Percentiles rank a stretch among this genome's conserved stretches.
phyloP scores from a whole-genome alignment of 2,329 filamentous ascomycete species.

The Magnaporthiopsis incrustans region DNA sequence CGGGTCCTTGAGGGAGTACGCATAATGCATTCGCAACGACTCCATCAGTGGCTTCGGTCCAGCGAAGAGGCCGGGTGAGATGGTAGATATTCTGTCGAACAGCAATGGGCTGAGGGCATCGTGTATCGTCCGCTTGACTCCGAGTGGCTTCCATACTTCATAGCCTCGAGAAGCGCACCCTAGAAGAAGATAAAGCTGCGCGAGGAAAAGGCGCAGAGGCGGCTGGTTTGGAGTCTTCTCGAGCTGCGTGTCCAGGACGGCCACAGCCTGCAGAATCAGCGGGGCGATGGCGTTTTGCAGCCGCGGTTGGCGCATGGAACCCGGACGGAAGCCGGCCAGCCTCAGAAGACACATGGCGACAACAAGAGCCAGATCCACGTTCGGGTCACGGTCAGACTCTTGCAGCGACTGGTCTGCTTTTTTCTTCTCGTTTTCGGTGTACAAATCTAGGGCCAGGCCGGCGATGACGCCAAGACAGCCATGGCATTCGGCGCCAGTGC shows the following conservation, averaged over 20 bases:
- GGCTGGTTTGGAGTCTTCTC: slow-evolving; percentile 36
- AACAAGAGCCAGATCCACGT: slow-evolving; percentile 24
- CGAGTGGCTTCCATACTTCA: slow-evolving; percentile 41
- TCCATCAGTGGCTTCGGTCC: slow-evolving; percentile 30
- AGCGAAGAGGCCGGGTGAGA: slow-evolving; percentile 36
- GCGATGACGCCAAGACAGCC: slow-evolving; percentile 15
- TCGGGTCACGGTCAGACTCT: slow-evolving; percentile 18
- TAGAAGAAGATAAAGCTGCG: slow-evolving; percentile 42
- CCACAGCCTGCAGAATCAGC: slow-evolving; percentile 33
- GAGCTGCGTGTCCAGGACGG: slow-evolving; percentile 42
- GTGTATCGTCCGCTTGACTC: slow-evolving; percentile 50
- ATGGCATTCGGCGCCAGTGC: slow-evolving; percentile 8
- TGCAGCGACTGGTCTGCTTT: background rate
- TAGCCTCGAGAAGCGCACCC: slow-evolving; percentile 40
- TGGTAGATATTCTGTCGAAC: slow-evolving; percentile 45
- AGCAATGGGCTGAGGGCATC: slow-evolving; percentile 47
- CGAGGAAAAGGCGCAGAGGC: slow-evolving; percentile 39
- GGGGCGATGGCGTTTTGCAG: background rate
- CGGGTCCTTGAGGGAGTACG: slow-evolving; percentile 29
- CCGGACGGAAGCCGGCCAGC: slow-evolving; percentile 18
- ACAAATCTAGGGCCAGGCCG: slow-evolving; percentile 13
- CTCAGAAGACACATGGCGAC: slow-evolving; percentile 22
- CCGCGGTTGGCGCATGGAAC: background rate
- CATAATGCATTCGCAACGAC: slow-evolving; percentile 37
- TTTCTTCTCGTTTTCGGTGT: slow-evolving; percentile 11